Evolutionary conservation across 2,329 filamentous ascomycete species (phyloP).

Genomic region (Graphiopsis chlorocephala): DNA sequence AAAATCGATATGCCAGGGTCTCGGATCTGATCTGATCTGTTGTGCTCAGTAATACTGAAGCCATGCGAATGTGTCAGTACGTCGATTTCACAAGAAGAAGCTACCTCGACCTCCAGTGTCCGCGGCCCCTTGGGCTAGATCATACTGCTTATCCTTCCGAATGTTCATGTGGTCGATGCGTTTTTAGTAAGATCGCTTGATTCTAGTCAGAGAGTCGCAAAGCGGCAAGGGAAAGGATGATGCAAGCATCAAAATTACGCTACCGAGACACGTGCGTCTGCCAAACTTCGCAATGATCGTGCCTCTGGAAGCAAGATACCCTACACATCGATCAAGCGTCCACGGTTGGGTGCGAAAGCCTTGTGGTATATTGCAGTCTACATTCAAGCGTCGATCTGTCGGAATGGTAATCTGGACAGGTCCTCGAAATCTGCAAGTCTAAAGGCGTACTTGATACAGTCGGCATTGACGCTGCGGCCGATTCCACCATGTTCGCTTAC

Average conservation of each 20-base stretch:
- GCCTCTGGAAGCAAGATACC: not conserved
- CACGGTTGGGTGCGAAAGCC: not conserved
- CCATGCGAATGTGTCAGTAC: not conserved
- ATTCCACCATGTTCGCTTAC: not conserved
- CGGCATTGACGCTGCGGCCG: not conserved
- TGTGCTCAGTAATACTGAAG: not conserved
- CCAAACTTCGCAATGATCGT: not conserved
- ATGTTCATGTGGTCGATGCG: not conserved
- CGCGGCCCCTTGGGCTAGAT: not conserved
- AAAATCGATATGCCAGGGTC: not conserved
- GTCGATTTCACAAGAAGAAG: not conserved
- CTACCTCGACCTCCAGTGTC: not conserved
- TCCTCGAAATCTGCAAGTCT: not conserved
- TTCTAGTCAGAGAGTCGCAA: not conserved
- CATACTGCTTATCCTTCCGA: not conserved
- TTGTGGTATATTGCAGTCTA: not conserved
- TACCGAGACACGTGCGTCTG: not conserved
- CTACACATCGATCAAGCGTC: not conserved
- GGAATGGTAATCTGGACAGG: too few relatives aligned
- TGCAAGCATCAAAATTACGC: not conserved
- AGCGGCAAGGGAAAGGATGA: not conserved
- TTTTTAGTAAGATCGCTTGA: not conserved
- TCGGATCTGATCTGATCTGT: not conserved
- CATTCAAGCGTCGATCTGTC: not conserved
- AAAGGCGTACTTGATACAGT: not conserved